Evolutionary conservation across 1,284 basidiomycete species (phyloP).

Genomic region (Heterobasidion irregulare): DNA sequence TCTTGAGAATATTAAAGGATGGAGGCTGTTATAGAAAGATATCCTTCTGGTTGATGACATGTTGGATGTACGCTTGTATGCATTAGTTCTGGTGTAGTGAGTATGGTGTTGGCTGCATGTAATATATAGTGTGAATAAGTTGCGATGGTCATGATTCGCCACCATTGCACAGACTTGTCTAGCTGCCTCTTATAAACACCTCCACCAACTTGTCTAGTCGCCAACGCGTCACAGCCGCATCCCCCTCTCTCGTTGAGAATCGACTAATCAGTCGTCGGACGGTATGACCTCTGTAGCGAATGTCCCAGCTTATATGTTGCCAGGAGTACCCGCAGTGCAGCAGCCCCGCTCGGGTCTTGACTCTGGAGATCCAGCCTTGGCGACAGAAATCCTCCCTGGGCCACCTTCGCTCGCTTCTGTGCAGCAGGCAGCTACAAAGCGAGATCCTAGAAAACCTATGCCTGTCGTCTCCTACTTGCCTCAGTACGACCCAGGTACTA

Average conservation of each 20-base stretch:
- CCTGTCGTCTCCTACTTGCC: conserved; percentile 67
- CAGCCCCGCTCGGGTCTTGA: conserved; percentile 61
- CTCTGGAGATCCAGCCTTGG: conserved; percentile 57
- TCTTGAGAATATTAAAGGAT: no score
- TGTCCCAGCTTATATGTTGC: conserved; percentile 57
- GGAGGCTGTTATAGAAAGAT: no score
- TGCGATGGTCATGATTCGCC: not conserved
- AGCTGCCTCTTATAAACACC: no score
- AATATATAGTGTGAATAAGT: not conserved
- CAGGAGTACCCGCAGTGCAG: conserved; percentile 60
- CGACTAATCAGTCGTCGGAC: not conserved
- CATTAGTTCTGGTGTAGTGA: no score
- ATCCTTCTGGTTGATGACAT: no score
- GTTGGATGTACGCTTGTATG: no score
- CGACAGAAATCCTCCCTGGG: conserved; percentile 79
- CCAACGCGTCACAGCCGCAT: not conserved
- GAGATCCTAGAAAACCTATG: conserved; percentile 66
- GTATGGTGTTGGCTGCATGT: not conserved
- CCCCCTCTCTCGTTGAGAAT: not conserved
- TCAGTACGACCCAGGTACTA: conserved; percentile 72
- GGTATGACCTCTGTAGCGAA: conserved; percentile 52
- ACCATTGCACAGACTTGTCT: not conserved
- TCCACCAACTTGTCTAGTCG: not conserved
- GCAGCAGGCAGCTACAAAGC: conserved; percentile 57
- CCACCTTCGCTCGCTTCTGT: conserved; percentile 63